These are phyloP conservation scores for Mortierella antarctica DNA, from an alignment of 192 early-diverging fungal species.

Conservation along the genomic window DNA sequence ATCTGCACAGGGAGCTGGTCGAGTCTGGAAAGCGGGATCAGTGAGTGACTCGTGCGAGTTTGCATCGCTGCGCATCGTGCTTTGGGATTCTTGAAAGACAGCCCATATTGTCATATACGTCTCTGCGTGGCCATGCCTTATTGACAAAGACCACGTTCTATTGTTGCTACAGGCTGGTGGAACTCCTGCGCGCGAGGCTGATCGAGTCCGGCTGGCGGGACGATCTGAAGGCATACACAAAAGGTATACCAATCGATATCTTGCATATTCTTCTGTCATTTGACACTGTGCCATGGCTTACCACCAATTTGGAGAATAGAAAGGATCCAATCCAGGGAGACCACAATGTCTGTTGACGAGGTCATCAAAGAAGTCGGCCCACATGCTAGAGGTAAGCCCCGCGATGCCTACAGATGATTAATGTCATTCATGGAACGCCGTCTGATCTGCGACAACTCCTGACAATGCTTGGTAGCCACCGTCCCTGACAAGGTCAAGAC, in stretches of 20 bases:
- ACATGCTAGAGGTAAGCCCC: constrained; percentile 31
- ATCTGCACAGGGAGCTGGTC: constrained; percentile 45
- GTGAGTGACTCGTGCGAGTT: constrained; percentile 7
- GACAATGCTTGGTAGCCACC: constrained; percentile 3
- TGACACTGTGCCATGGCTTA: not conserved
- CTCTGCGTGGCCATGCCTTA: too few relatives aligned
- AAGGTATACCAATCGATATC: constrained; percentile 17
- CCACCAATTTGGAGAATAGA: constrained; percentile 4
- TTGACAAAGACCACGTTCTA: not conserved
- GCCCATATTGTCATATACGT: too few relatives aligned
- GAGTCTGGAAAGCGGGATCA: constrained; percentile 50
- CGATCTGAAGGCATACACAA: constrained; percentile 36
- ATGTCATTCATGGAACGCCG: not conserved
- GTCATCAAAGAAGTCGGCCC: constrained; percentile 45
- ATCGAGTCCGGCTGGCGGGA: constrained; percentile 50
- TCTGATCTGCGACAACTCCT: not conserved
- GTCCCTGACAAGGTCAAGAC: constrained; percentile 46
- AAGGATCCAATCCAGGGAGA: constrained; percentile 35
- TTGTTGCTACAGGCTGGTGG: constrained; percentile 17
- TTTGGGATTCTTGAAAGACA: too few relatives aligned
- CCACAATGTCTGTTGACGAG: constrained; percentile 35
- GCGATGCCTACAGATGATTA: not conserved
- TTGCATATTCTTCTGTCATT: not conserved
- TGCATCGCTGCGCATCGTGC: too few relatives aligned
- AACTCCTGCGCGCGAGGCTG: constrained; percentile 28